Evolutionary conservation across 768 basidiomycete species (phyloP).

Genomic region (Tylopilus intermedius): DNA sequence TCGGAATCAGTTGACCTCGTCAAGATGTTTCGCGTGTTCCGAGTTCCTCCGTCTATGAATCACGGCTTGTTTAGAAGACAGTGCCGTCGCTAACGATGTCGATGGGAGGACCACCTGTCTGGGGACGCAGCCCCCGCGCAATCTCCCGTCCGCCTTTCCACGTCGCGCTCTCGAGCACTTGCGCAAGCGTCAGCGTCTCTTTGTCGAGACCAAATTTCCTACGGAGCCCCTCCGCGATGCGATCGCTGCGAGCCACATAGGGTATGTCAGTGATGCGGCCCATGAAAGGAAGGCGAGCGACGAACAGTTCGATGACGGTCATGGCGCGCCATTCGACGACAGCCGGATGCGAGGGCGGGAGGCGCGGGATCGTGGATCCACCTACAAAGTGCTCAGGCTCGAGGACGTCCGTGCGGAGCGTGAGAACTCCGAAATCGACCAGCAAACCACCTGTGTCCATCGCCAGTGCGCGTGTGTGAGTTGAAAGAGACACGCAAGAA

Average conservation of each 20-base stretch:
- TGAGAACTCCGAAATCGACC: no score
- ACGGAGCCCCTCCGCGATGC: constrained; percentile 69
- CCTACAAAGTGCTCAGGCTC: no score
- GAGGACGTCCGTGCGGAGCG: no score
- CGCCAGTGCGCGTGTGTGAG: background rate
- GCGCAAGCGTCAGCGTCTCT: constrained; percentile 50
- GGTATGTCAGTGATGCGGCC: background rate
- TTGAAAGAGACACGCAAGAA: no score
- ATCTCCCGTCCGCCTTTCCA: constrained; percentile 97
- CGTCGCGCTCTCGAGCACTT: constrained; percentile 89
- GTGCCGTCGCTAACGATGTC: constrained; percentile 63
- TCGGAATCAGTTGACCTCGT: background rate
- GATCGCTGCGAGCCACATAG: constrained; percentile 50
- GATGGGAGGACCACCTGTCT: constrained; percentile 77
- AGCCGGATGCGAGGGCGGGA: no score
- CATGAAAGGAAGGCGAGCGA: no score
- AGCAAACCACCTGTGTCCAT: no score
- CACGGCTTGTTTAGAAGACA: background rate
- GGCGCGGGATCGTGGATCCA: no score
- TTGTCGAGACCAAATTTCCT: constrained; percentile 41
- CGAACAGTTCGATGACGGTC: no score
- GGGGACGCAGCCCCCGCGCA: constrained; percentile 69
- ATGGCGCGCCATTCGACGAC: no score
- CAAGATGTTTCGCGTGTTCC: no score
- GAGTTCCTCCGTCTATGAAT: no score